Evolutionary conservation across 345 rosid species (phyloP), one percentile per base, ranked within the genome.

Genomic region (Rhizophora mangle): DNA sequence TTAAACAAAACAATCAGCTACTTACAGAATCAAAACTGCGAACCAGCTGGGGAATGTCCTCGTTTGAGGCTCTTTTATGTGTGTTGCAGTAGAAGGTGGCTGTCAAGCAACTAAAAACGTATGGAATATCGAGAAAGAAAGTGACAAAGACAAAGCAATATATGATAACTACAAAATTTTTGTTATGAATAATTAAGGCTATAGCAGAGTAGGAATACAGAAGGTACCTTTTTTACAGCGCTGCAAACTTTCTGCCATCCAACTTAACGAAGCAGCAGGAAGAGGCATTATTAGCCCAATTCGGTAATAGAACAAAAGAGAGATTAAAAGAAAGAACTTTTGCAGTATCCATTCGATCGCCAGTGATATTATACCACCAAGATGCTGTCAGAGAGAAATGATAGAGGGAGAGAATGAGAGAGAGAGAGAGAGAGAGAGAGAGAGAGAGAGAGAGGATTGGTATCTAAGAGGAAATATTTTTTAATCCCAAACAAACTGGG

Each of bases 221-320:
- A 71, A 69, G 57, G 75, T 71, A 81, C 81, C 86, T 88, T 84
- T 29, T 29, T 88, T 75, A 63, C 78, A 70, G 71, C 69, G 76
- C 81, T 68, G 81, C 71, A 78, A 73, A 51, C 76, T 72, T 77
- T 82, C 81, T 80, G 84, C 77, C 68, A 63, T 57, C 74, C 85
- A 69, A 78, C 81, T 78, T 68, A 76, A 76, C 65, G 63, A 78
- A 68, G 83, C 76, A 80, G 71, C 79, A 66, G 81, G 79, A 72
- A 29, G 74, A 81, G 53, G 53, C 69, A 70, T 77, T 43, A 13
- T 3, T 74, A 82, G 76, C 81, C 84, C 77, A 73, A 79, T 84
- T 78, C 66, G 82, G 79, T 76, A 74, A 72, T 71, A 31, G 62
- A 73, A 72, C 70, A 57, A 69, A 70, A 72, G 59, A 71, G 62